phyloP scores from a whole-genome alignment of 352 stramenopile species.

The Phytophthora pistaciae region DNA sequence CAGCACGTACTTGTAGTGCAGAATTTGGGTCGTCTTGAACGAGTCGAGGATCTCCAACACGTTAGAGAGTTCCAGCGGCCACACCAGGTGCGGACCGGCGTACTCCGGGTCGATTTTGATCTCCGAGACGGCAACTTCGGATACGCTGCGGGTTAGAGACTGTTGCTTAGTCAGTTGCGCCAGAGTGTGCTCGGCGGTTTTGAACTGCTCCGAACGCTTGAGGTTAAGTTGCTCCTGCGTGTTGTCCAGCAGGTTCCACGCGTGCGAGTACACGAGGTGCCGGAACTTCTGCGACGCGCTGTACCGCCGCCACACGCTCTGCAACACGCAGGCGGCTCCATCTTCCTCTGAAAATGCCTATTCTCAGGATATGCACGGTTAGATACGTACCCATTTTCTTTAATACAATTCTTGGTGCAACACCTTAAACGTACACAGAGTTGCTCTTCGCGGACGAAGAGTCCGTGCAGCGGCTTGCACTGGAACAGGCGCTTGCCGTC shows the following conservation, averaged over 20 bases:
- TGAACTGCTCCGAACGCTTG: conserved; percentile 88
- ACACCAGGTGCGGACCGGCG: conserved; percentile 77
- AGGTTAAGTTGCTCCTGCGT: conserved; percentile 91
- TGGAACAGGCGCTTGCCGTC: conserved; percentile 85
- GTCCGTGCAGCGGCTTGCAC: conserved; percentile 80
- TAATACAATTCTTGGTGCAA: not conserved
- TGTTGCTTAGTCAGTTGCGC: conserved; percentile 76
- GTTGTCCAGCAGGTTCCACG: conserved; percentile 93
- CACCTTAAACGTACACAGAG: conserved; percentile 49
- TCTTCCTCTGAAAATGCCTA: conserved; percentile 86
- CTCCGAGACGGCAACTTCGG: conserved; percentile 59
- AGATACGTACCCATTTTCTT: not conserved
- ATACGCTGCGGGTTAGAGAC: conserved; percentile 58
- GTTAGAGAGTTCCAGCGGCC: conserved; percentile 87
- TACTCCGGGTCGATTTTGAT: conserved; percentile 76
- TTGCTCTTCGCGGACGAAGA: conserved; percentile 89
- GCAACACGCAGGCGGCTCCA: conserved; percentile 75
- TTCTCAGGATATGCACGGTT: conserved; percentile 1
- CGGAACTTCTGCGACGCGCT: conserved; percentile 86
- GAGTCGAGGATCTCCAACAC: conserved; percentile 91
- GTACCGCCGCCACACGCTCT: conserved; percentile 78
- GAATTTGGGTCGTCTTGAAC: conserved; percentile 89
- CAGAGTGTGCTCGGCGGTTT: conserved; percentile 84
- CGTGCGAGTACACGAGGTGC: conserved; percentile 79
- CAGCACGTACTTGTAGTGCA: conserved; percentile 94